A percentile compares a stretch with the other conserved stretches of the same genome.
Evolutionary conservation across 495 filamentous ascomycete genomes (phyloP).

Genomic region (Trypethelium eluteriae): DNA sequence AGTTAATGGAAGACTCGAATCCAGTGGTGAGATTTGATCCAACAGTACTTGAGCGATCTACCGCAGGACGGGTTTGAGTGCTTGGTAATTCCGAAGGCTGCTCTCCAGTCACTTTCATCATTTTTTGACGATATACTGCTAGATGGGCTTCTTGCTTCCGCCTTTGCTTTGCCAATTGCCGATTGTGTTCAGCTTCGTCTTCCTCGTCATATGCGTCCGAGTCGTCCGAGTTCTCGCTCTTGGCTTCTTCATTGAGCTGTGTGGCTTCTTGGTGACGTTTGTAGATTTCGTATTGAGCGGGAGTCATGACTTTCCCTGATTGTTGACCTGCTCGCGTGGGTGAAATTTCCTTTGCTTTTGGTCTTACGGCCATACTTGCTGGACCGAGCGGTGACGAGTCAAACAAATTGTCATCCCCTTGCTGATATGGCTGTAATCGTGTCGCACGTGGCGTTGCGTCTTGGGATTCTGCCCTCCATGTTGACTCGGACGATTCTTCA

Average conservation of each 20-base stretch:
- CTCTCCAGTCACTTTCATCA: constrained; percentile 93
- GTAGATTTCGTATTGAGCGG: constrained; percentile 78
- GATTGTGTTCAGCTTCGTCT: constrained; percentile 70
- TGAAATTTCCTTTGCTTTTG: constrained; percentile 15
- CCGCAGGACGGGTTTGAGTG: constrained; percentile 13
- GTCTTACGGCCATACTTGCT: constrained; percentile 23
- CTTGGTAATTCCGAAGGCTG: constrained; percentile 28
- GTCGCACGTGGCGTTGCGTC: constrained; percentile 24
- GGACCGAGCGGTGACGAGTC: constrained; percentile 22
- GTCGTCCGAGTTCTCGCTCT: constrained; percentile 47
- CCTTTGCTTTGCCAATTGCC: constrained; percentile 64
- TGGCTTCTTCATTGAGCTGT: constrained; percentile 44
- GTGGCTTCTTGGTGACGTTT: constrained; percentile 67
- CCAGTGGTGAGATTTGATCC: constrained; percentile 16
- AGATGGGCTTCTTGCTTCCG: constrained; percentile 87
- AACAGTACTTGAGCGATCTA: constrained; percentile 17
- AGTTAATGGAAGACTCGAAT: neutral
- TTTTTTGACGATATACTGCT: constrained; percentile 83
- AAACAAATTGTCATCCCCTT: constrained; percentile 15
- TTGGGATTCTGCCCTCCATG: constrained; percentile 16
- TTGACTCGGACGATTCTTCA: neutral
- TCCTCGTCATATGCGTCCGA: constrained; percentile 69
- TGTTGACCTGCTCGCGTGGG: neutral
- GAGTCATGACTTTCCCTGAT: constrained; percentile 69
- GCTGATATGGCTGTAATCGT: constrained; percentile 9